phyloP scores from a whole-genome alignment of 2,329 filamentous ascomycete species.

The Cladosporium sp. region DNA sequence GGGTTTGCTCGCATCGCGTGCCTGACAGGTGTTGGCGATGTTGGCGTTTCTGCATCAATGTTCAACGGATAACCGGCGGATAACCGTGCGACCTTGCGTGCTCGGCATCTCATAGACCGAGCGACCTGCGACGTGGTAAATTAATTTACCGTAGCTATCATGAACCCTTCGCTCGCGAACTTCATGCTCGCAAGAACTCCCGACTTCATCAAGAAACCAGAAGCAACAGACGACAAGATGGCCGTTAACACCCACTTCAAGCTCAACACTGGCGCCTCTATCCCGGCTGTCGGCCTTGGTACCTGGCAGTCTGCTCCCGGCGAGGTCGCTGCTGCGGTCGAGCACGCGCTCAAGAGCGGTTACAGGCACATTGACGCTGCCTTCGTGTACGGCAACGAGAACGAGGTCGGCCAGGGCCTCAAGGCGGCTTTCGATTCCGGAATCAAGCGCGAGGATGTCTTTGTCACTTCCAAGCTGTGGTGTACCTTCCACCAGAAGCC shows the following conservation, averaged over 20 bases:
- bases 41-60: constrained; percentile 1
- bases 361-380: constrained; percentile 65
- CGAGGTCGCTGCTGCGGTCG: constrained; percentile 50
- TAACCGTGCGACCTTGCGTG: constrained; percentile 5
- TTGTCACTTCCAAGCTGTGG: constrained; percentile 61
- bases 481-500: constrained; percentile 72
- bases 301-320: constrained; percentile 45
- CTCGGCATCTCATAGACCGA: constrained; percentile 13
- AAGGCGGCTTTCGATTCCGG: constrained; percentile 54
- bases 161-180: constrained; percentile 35
- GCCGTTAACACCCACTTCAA: constrained; percentile 36
- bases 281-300: constrained; percentile 40
- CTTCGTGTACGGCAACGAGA: constrained; percentile 47
- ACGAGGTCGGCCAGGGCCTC: constrained; percentile 47
- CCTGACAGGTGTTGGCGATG: neutral
- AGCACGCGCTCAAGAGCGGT: constrained; percentile 50
- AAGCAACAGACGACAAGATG: constrained; percentile 26
- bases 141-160: constrained; percentile 17
- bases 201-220: constrained; percentile 30
- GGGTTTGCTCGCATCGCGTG: neutral
- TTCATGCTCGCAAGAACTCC: constrained; percentile 34
- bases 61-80: neutral
- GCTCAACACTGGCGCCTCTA: constrained; percentile 41
- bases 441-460: constrained; percentile 33
- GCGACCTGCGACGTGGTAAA: constrained; percentile 1